These are phyloP conservation scores for Scedosporium dehoogii DNA, from an alignment of 2,329 filamentous ascomycete species.

Conservation along the genomic window DNA sequence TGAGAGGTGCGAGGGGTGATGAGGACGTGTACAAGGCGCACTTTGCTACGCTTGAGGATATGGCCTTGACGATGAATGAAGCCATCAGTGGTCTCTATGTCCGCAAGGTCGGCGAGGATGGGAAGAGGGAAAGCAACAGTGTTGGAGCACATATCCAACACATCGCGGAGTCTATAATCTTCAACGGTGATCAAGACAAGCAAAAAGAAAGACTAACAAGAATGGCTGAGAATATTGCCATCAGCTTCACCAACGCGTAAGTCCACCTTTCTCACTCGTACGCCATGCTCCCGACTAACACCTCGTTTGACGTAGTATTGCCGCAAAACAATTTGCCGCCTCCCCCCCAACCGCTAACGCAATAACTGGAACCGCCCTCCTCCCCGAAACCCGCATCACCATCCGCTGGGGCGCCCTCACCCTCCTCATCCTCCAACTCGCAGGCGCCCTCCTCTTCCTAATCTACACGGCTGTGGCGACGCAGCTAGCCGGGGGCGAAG, in stretches of 20 bases:
- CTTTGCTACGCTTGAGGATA: slow-evolving; percentile 5
- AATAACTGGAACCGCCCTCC: slow-evolving; percentile 11
- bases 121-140: not conserved
- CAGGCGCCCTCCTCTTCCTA: slow-evolving; percentile 13
- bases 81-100: slow-evolving; percentile 7
- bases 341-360: not conserved
- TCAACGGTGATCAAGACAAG: slow-evolving; percentile 5
- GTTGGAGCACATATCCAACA: not conserved
- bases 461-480: slow-evolving; percentile 16
- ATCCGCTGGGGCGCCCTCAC: slow-evolving; percentile 17
- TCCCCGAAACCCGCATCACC: slow-evolving; percentile 12
- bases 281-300: not conserved
- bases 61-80: slow-evolving; percentile 9
- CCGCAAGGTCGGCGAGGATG: not conserved
- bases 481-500: slow-evolving; percentile 11
- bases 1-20: not conserved
- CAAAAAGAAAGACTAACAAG: slow-evolving; percentile 11
- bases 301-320: not conserved
- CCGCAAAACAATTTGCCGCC: not conserved
- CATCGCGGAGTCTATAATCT: slow-evolving; percentile 1
- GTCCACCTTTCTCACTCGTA: slow-evolving; percentile 4
- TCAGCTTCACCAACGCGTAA: slow-evolving; percentile 16
- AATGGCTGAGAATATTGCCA: slow-evolving; percentile 16
- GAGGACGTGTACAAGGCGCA: not conserved
- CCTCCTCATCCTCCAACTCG: slow-evolving; percentile 15